Evolutionary conservation across 2,329 filamentous ascomycete species (phyloP), one percentile per base, ranked within the genome.

Genomic region (Colletotrichum sp.): DNA sequence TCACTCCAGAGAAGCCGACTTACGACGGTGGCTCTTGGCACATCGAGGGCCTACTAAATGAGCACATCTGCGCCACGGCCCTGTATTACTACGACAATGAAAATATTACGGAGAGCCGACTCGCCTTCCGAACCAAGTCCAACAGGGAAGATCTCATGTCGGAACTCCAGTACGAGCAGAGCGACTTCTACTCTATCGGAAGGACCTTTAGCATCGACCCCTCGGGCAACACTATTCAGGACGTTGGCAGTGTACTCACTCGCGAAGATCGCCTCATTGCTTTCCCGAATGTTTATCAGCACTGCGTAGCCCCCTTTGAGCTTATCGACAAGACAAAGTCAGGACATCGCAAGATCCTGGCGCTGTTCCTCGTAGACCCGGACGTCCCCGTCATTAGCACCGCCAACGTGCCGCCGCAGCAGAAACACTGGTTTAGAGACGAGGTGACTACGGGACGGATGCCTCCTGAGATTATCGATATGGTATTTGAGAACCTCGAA

Each of bases 31-130:
- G 90, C 1, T 83, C 82, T 2, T 92, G 90, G 88, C 90, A 92
- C 77, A 79, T 90, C 3, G 90, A 92, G 77, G 90, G 90, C 21
- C 84, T 85, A 76, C 78, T 87, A 9, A 94, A 94, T 78, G 92
- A 94, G 81, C 90, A 89, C 77, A 93, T 94, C 48, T 89, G 88
- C 77, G 91, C 91, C 0, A 92, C 91, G 0, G 90, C 92, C 1
- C 83, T 94, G 21, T 92, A 92, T 82, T 92, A 92, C 81, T 91
- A 91, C 78, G 90, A 92, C 75, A 84, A 81, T 61, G 87, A 92
- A 0, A 94, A 94, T 80, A 88, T 93, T 67, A 89, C 88, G 0
- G 85, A 89, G 2, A 87, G 86, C 63, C 79, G 79, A 6, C 85
- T 94, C 7, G 82, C 83, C 5, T 92, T 93, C 80, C 88, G 84